Percentiles rank a stretch among this genome's conserved stretches.
Evolutionary conservation across 257 asterid species (phyloP).

Genomic region (Solanum chiquidenum): DNA sequence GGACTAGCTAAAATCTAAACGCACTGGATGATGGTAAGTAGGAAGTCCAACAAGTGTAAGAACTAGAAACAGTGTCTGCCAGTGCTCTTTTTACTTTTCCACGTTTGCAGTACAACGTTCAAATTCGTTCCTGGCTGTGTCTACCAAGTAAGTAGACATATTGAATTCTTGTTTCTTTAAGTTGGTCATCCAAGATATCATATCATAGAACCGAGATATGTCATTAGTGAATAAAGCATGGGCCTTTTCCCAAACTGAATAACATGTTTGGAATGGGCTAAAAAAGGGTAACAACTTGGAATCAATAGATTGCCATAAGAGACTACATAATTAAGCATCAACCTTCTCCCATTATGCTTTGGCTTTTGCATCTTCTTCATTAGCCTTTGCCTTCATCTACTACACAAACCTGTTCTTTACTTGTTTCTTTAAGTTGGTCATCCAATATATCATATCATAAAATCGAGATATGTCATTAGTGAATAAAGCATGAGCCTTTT

Average conservation of each 20-base stretch:
- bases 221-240: not conserved
- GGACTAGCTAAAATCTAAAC: not conserved
- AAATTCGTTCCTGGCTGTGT: not conserved
- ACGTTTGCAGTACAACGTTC: too few species aligned
- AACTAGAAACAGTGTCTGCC: not conserved
- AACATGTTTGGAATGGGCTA: not conserved
- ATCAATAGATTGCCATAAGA: not conserved
- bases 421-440: not conserved
- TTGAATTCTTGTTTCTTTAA: too few species aligned
- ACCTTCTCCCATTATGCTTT: not conserved
- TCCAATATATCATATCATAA: too few species aligned
- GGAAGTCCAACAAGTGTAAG: not conserved
- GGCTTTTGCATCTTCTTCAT: not conserved
- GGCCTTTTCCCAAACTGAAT: not conserved
- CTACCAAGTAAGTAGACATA: not conserved
- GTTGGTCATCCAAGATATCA: too few species aligned
- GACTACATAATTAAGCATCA: not conserved
- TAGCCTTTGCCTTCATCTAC: not conserved
- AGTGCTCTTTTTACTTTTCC: not conserved
- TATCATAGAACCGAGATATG: not conserved
- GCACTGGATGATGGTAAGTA: not conserved
- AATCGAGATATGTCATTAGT: not conserved
- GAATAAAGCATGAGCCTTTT: not conserved
- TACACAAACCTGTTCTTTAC: not conserved
- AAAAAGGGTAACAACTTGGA: not conserved